Evolutionary conservation across 2,329 filamentous ascomycete species (phyloP), one percentile per base, ranked within the genome.

Genomic region (Chaetomium olivaceum): DNA sequence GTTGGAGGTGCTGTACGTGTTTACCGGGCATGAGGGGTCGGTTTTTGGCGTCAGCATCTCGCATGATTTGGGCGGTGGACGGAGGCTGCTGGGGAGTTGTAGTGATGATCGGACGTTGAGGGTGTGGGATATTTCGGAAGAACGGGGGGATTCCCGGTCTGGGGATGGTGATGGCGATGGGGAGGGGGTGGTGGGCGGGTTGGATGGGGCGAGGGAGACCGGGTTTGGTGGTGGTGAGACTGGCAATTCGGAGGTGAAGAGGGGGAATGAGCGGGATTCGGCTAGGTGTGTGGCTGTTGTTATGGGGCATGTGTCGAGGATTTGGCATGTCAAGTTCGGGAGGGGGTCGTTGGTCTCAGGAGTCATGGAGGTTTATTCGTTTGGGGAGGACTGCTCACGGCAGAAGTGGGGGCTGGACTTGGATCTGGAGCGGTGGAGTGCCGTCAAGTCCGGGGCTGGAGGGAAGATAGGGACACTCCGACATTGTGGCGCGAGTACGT

Each of bases 21-120:
- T 90, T 58, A 80, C 81, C 0, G 88, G 87, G 0, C 95, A 99
- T 73, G 93, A 97, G 73, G 95, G 95, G 0, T 97, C 94, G 0
- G 90, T 99, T 31, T 99, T 97, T 71, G 93, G 92, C 1, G 91
- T 99, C 2, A 84, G 88, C 36, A 90, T 98, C 43, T 96, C 92
- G 0, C 79, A 84, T 0, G 74, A 79, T 70, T 76, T 89, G 23
- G 80, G 79, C 0, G 74, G 73, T 7, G 74, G 74, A 23, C 79
- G 80, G 29, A 83, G 91, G 60, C 76, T 97, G n/a, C 81, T 99
- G 39, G 91, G 90, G 16, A 97, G 91, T 72, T 99, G 95, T 75
- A 98, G 94, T 73, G 95, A 99, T 74, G 95, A 99, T 77, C 85
- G 95, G 59, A 97, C 93, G 0, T 87, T 99, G 25, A 85, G 91